Conservation (phyloP, 805 yeast genomes). For the Cyberlindnera petersonii region DNA sequence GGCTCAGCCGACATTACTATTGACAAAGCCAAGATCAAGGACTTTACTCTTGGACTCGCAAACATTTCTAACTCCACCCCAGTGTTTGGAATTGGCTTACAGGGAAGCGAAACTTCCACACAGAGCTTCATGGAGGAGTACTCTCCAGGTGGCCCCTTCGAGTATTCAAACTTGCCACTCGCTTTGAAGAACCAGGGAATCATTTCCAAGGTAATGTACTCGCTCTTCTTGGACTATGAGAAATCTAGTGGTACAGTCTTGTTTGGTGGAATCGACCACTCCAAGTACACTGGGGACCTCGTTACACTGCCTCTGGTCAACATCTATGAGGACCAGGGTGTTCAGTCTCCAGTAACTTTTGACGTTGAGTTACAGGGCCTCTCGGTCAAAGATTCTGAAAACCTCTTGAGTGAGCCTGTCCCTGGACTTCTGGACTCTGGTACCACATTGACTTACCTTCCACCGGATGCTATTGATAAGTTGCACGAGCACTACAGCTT, state of each 20-base stretch:
- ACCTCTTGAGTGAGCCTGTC: neutral
- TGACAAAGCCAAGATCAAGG: conserved; percentile 41
- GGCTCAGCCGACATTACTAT: conserved; percentile 57
- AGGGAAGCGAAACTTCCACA: neutral
- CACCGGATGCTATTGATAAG: conserved; percentile 27
- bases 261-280: conserved; percentile 50
- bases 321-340: conserved; percentile 36
- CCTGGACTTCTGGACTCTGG: conserved; percentile 54
- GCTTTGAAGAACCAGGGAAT: conserved; percentile 49
- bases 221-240: conserved; percentile 43
- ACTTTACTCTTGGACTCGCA: conserved; percentile 59
- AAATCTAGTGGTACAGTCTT: conserved; percentile 44
- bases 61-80: conserved; percentile 66
- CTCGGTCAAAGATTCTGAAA: neutral
- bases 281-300: conserved; percentile 41
- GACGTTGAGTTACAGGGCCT: neutral
- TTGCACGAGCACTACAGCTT: conserved; percentile 26
- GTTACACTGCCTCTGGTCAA: conserved; percentile 37
- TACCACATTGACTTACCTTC: conserved; percentile 47
- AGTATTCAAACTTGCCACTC: conserved; percentile 60
- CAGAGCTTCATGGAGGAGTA: neutral
- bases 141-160: conserved; percentile 28
- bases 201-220: conserved; percentile 49
- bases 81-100: conserved; percentile 51
- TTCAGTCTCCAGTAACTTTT: conserved; percentile 4